phyloP scores from a whole-genome alignment of 1,284 basidiomycete species.

The Fistulina hepatica region DNA sequence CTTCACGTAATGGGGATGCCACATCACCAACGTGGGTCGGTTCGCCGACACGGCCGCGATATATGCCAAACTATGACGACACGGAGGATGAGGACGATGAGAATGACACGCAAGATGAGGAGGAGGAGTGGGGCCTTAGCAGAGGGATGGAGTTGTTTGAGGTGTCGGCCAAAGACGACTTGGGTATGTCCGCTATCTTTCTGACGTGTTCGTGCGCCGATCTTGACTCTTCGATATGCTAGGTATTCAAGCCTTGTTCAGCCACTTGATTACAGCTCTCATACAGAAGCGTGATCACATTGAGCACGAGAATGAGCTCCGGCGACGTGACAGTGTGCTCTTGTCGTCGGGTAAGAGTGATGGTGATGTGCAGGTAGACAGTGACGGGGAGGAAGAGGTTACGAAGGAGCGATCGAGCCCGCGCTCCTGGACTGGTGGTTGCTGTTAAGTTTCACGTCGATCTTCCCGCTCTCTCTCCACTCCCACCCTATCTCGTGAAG shows the following conservation, averaged over 20 bases:
- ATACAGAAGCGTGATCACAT: conserved; percentile 67
- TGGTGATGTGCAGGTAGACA: too few relatives aligned
- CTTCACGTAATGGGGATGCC: conserved; percentile 50
- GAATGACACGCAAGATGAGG: conserved; percentile 33
- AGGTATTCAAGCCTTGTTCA: conserved; percentile 72
- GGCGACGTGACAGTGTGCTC: conserved; percentile 72
- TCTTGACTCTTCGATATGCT: conserved; percentile 10
- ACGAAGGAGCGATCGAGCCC: too few relatives aligned
- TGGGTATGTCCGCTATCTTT: conserved; percentile 37
- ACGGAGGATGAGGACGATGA: conserved; percentile 48
- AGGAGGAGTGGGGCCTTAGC: conserved; percentile 64
- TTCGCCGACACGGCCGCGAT: too few relatives aligned
- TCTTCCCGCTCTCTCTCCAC: too few relatives aligned
- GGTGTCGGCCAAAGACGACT: conserved; percentile 76
- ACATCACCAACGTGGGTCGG: too few relatives aligned
- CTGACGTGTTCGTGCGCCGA: conserved; percentile 9
- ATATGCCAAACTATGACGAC: too few relatives aligned
- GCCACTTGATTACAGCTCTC: conserved; percentile 64
- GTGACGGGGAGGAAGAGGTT: too few relatives aligned
- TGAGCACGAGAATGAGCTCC: conserved; percentile 65
- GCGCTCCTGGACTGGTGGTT: too few relatives aligned
- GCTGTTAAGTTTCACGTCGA: too few relatives aligned
- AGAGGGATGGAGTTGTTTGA: conserved; percentile 78
- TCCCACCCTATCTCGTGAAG: too few relatives aligned
- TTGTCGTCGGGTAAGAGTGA: too few relatives aligned